Base-by-base conservation (phyloP, 352 stramenopile species). In the Pythium oligandrum region DNA sequence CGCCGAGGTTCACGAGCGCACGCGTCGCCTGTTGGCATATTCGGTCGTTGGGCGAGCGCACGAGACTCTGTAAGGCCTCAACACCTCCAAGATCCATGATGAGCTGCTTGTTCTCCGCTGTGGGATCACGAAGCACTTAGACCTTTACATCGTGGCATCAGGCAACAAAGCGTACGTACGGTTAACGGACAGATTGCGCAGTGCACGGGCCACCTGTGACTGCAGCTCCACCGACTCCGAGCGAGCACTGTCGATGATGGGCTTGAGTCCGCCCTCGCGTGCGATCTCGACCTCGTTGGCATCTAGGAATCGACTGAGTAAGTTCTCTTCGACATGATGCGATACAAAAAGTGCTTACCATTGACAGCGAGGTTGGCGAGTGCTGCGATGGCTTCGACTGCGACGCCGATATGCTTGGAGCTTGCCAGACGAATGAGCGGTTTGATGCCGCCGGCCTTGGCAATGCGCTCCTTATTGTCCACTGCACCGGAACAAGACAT, bases 361-460 rank as follows among this genome's bases (percentile, higher is more conserved):
- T 98, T 97, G 12, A 98, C 93, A 9, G 93, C 93, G 37, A 98
- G 64, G 63, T 98, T 98, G 49, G 93, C 93, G 26, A 98, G 70
- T 26, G 93, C 93, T n/a, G 93, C 93, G 44, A 98, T 90, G 36
- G 93, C 91, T 59, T 97, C 91, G 12, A 97, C 83, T 0, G 78
- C 76, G 31, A 97, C 91, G 40, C 71, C 81, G 35, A 94, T 86
- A 53, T 93, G 81, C 53, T 77, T 86, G 44, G 84, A 93, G 66
- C 73, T 88, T 36, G 82, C 80, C 45, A 93, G 72, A 42, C 75
- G 61, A 53, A 95, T 93, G 43, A 95, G 78, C 26, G 89, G 89
- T 51, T 81, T 77, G 59, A 98, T 96, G 38, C 89, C 93, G 4
- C 88, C 88, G 6, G 85, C 88, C 53, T 93, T 89, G 12, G 90